Evolutionary conservation across 2,329 filamentous ascomycete species (phyloP).

Genomic region (Grosmannia serpens): DNA sequence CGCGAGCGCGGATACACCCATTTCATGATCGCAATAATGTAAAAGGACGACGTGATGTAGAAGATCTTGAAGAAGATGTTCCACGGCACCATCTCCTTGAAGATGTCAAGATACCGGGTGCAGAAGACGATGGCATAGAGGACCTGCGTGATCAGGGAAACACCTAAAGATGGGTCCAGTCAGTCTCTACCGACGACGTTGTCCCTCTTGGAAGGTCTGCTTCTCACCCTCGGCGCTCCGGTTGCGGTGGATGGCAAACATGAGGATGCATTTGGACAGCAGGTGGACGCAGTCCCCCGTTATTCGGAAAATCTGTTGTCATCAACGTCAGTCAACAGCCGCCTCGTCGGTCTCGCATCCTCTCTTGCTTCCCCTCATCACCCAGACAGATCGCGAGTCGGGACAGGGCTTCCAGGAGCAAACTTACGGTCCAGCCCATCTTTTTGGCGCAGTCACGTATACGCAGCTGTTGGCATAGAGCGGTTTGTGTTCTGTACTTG

Average conservation of each 20-base stretch:
- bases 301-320: slow-evolving; percentile 56
- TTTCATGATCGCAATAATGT: slow-evolving; percentile 82
- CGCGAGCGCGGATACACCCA: slow-evolving; percentile 76
- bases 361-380: not conserved
- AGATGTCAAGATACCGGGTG: slow-evolving; percentile 78
- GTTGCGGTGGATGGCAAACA: slow-evolving; percentile 83
- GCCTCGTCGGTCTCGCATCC: not conserved
- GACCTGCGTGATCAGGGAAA: slow-evolving; percentile 82
- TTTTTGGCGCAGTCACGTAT: not conserved
- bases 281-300: slow-evolving; percentile 77
- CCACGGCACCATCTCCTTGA: slow-evolving; percentile 46
- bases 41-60: slow-evolving; percentile 74
- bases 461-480: not conserved
- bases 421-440: slow-evolving; percentile 2
- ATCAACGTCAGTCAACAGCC: not conserved
- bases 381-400: not conserved
- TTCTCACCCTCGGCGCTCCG: slow-evolving; percentile 65
- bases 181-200: not conserved
- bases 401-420: not conserved
- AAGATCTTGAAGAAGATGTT: slow-evolving; percentile 81
- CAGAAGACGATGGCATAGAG: slow-evolving; percentile 81
- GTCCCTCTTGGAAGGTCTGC: not conserved
- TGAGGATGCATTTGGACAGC: slow-evolving; percentile 77
- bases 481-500: not conserved
- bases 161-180: slow-evolving; percentile 36